phyloP scores from a whole-genome alignment of 2,329 filamentous ascomycete species.

The Coleophoma cylindrospora region DNA sequence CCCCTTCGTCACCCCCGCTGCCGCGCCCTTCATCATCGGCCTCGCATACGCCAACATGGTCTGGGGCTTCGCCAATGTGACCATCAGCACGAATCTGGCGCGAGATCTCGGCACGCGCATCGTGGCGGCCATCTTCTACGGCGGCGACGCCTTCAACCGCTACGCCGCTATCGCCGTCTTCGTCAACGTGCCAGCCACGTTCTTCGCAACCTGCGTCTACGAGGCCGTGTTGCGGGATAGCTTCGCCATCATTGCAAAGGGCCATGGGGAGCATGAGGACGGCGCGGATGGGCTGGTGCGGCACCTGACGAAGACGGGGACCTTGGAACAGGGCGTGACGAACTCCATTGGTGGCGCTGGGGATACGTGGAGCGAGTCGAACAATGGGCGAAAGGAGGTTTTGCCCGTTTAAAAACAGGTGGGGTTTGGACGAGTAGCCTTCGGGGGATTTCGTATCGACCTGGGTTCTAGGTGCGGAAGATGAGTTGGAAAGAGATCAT shows the following conservation, averaged over 20 bases:
- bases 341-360: too few species aligned
- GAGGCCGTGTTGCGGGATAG: slow-evolving; percentile 50
- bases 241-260: slow-evolving; percentile 42
- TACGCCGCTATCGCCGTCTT: slow-evolving; percentile 50
- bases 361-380: too few species aligned
- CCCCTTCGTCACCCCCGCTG: slow-evolving; percentile 43
- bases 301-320: slow-evolving; percentile 33
- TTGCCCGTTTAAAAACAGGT: too few species aligned
- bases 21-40: slow-evolving; percentile 49
- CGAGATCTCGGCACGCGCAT: slow-evolving; percentile 54
- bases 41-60: slow-evolving; percentile 39
- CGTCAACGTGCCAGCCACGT: slow-evolving; percentile 50
- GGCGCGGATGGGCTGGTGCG: slow-evolving; percentile 44
- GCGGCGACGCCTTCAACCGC: slow-evolving; percentile 41
- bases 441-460: too few species aligned
- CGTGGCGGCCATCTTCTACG: slow-evolving; percentile 53
- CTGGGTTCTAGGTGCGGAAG: too few species aligned
- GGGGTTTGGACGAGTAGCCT: too few species aligned
- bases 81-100: slow-evolving; percentile 51
- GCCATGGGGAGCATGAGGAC: slow-evolving; percentile 42
- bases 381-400: too few species aligned
- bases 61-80: slow-evolving; percentile 51
- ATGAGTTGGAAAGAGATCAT: too few species aligned
- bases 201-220: slow-evolving; percentile 49
- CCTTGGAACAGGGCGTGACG: slow-evolving; percentile 15